phyloP scores from a whole-genome alignment of 2,329 filamentous ascomycete genomes.

The Mycosphaerella arachidis region DNA sequence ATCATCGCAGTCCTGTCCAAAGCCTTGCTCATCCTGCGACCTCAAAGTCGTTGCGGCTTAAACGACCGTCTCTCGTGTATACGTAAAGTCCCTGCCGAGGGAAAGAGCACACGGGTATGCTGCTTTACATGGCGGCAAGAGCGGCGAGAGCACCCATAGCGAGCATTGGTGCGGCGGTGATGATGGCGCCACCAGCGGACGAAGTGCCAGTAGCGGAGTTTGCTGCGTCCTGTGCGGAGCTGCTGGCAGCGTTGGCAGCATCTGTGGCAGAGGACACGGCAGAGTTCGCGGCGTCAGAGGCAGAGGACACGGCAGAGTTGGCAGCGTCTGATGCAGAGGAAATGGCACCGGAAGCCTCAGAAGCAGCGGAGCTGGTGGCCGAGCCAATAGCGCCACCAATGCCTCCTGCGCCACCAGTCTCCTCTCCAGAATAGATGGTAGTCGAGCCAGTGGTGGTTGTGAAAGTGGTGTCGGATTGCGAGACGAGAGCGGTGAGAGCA shows the following conservation, averaged over 20 bases:
- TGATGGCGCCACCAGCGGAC: slow-evolving; percentile 19
- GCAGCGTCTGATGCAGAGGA: background rate
- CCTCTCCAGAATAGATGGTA: slow-evolving; percentile 29
- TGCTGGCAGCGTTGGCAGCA: slow-evolving; percentile 13
- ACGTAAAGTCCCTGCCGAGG: background rate
- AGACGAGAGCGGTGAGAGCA: slow-evolving; percentile 29
- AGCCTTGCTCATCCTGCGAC: background rate
- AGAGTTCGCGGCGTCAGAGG: slow-evolving; percentile 12
- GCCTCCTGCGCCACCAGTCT: background rate
- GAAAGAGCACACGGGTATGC: background rate
- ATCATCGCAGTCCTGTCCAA: background rate
- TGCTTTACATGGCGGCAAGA: slow-evolving; percentile 27
- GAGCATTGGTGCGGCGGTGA: slow-evolving; percentile 34
- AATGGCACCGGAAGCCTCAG: slow-evolving; percentile 11
- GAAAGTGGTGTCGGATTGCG: slow-evolving; percentile 27
- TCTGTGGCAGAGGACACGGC: slow-evolving; percentile 11
- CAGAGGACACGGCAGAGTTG: slow-evolving; percentile 9
- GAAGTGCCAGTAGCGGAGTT: slow-evolving; percentile 17
- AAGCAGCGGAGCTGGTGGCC: slow-evolving; percentile 16
- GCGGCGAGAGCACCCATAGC: slow-evolving; percentile 40
- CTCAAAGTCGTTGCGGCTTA: background rate
- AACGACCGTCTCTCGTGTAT: background rate
- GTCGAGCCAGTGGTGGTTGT: slow-evolving; percentile 33
- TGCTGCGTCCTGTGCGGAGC: slow-evolving; percentile 16
- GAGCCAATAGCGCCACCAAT: slow-evolving; percentile 11